A percentile compares a stretch with the other conserved stretches of the same genome.
phyloP scores from a whole-genome alignment of 768 basidiomycete species.

The Termitomyces sp. region DNA sequence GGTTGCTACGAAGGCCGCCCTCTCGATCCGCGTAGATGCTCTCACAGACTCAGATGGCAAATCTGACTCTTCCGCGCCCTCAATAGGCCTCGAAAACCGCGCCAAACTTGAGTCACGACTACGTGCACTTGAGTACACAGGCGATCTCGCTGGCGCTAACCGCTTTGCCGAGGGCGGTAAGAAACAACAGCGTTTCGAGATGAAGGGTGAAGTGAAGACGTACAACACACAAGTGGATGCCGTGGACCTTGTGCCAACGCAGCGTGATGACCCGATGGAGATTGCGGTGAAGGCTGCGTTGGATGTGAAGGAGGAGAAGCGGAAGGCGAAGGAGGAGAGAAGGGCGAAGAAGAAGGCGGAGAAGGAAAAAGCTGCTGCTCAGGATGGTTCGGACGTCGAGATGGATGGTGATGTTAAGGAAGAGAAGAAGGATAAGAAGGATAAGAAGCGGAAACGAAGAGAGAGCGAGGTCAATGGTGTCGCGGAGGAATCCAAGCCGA shows the following conservation, averaged over 20 bases:
- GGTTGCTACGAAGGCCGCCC: conserved; percentile 97
- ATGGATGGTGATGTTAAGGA: conserved; percentile 39
- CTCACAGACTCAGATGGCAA: conserved; percentile 91
- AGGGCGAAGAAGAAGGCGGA: conserved; percentile 65
- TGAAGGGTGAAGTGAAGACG: conserved; percentile 70
- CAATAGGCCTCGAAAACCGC: conserved; percentile 91
- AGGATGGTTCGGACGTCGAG: conserved; percentile 23
- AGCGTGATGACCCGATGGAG: conserved; percentile 74
- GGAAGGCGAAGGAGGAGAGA: conserved; percentile 73
- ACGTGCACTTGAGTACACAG: conserved; percentile 81
- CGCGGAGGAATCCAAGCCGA: conserved; percentile 31
- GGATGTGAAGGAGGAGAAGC: conserved; percentile 88
- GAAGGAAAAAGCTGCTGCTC: conserved; percentile 34
- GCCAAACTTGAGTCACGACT: conserved; percentile 94
- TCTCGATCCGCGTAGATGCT: conserved; percentile 97
- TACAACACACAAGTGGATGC: conserved; percentile 89
- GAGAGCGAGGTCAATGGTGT: conserved; percentile 50
- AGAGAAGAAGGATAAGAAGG: conserved; percentile 35
- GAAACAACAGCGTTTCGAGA: conserved; percentile 79
- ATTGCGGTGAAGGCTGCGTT: conserved; percentile 68
- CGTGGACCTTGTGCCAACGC: conserved; percentile 80
- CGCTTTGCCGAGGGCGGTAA: conserved; percentile 57
- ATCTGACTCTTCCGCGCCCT: conserved; percentile 74
- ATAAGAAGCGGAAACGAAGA: conserved; percentile 49
- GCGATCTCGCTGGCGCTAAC: conserved; percentile 69